A percentile compares a stretch with the other conserved stretches of the same genome.
Evolutionary conservation across 1,284 basidiomycete genomes (phyloP).

Genomic region (Pisolithus thermaeus): DNA sequence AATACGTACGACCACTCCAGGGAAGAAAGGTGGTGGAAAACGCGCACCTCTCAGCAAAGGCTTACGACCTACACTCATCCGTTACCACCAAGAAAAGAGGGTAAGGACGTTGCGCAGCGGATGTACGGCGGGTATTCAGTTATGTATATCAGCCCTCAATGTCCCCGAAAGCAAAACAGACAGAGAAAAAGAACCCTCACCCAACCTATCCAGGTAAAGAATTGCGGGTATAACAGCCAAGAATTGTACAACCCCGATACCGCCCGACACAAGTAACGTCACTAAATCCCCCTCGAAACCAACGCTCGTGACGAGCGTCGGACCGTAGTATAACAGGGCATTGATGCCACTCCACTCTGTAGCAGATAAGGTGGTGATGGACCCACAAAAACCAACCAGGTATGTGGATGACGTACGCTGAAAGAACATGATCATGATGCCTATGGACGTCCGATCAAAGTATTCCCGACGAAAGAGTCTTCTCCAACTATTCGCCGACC

Average conservation of each 20-base stretch:
- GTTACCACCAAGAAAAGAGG: not conserved
- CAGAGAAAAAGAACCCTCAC: slow-evolving; percentile 32
- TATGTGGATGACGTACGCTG: slow-evolving; percentile 49
- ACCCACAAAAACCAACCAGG: not conserved
- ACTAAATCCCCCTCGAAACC: slow-evolving; percentile 50
- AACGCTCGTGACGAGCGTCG: slow-evolving; percentile 59
- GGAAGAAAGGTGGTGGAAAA: not conserved
- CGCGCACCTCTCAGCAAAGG: slow-evolving; percentile 51
- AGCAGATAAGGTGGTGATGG: not conserved
- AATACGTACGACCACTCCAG: not conserved
- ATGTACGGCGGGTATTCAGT: not conserved
- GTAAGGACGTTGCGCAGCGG: not conserved
- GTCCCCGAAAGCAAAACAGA: not conserved
- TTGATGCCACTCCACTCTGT: slow-evolving; percentile 82
- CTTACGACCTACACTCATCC: slow-evolving; percentile 45
- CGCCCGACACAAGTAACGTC: slow-evolving; percentile 64
- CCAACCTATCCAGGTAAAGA: slow-evolving; percentile 64
- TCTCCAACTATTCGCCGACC: slow-evolving; percentile 39
- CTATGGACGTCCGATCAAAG: slow-evolving; percentile 56
- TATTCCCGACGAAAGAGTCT: slow-evolving; percentile 50
- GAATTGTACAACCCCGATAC: slow-evolving; percentile 76
- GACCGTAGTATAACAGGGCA: slow-evolving; percentile 76
- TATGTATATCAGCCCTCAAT: not conserved
- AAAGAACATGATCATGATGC: slow-evolving; percentile 71
- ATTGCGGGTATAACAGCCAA: slow-evolving; percentile 72